Evolutionary conservation across 352 stramenopile genomes (phyloP).

Genomic region (Phytophthora citricola): DNA sequence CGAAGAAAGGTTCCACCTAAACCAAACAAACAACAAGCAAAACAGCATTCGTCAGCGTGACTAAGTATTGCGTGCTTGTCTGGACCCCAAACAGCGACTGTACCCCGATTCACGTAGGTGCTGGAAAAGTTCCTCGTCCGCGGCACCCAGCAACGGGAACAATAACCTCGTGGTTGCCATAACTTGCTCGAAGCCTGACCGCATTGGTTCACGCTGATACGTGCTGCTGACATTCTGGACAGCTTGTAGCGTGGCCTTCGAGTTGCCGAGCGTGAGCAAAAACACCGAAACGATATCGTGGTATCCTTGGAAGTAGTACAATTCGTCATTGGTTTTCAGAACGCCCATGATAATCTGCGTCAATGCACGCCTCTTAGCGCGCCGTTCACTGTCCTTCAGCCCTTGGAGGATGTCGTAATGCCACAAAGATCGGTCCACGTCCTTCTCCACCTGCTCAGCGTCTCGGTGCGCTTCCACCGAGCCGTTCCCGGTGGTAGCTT

Average conservation of each 20-base stretch:
- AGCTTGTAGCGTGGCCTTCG: constrained; percentile 64
- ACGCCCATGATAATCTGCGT: constrained; percentile 68
- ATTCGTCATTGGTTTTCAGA: constrained; percentile 49
- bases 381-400: constrained; percentile 72
- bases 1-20: constrained; percentile 94
- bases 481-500: constrained; percentile 13
- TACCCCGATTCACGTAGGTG: constrained; percentile 71
- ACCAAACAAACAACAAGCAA: constrained; percentile 5
- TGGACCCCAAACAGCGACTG: constrained; percentile 12
- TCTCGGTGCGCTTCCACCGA: constrained; percentile 51
- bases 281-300: constrained; percentile 94
- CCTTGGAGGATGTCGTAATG: constrained; percentile 74
- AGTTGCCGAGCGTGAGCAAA: constrained; percentile 79
- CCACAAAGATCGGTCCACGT: constrained; percentile 88
- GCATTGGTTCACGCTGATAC: constrained; percentile 92
- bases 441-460: constrained; percentile 78
- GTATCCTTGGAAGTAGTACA: constrained; percentile 93
- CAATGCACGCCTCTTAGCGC: constrained; percentile 62
- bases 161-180: constrained; percentile 71
- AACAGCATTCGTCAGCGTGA: constrained; percentile 45
- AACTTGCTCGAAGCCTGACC: constrained; percentile 81
- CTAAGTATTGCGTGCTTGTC: not conserved
- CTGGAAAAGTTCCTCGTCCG: constrained; percentile 68
- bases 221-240: constrained; percentile 79
- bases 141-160: constrained; percentile 70